Evolutionary conservation across 75 land plant genomes (phyloP).

Genomic region (Chamaecyparis obtusa): DNA sequence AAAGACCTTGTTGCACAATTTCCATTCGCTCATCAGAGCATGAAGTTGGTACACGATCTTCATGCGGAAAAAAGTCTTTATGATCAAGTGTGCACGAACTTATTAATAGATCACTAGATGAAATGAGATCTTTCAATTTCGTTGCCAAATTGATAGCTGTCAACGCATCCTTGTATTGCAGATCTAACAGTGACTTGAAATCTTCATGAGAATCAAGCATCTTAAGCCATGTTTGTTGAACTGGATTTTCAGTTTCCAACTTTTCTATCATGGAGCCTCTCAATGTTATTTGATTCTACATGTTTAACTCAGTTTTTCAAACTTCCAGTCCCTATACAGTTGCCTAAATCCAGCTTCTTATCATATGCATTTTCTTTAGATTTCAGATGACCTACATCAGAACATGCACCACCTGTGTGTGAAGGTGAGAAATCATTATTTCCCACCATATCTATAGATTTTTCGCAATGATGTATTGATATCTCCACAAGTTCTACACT

Average conservation of each 20-base stretch:
- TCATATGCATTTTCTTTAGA: constrained; percentile 3
- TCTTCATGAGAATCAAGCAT: constrained; percentile 23
- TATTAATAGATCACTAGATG: constrained; percentile 55
- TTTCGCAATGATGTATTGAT: neutral
- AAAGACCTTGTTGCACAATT: constrained; percentile 56
- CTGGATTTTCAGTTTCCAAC: constrained; percentile 12
- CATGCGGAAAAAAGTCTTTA: constrained; percentile 1
- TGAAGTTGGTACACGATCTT: constrained; percentile 15
- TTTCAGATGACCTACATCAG: neutral
- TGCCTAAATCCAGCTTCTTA: neutral
- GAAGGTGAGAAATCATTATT: neutral
- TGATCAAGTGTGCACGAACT: constrained; percentile 15
- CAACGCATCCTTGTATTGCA: constrained; percentile 20
- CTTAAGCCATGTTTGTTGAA: constrained; percentile 50
- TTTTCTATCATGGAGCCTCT: neutral
- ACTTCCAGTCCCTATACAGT: constrained; percentile 4
- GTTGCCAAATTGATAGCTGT: constrained; percentile 18
- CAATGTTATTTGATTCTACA: constrained; percentile 16
- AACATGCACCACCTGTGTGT: neutral
- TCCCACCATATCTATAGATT: neutral
- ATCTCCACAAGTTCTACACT: neutral
- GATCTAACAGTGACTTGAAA: constrained; percentile 20
- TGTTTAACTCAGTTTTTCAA: constrained; percentile 12
- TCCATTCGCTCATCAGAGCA: constrained; percentile 41
- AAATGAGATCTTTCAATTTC: constrained; percentile 38